These are phyloP conservation scores for Blastomyces percursus DNA, from an alignment of 2,329 filamentous ascomycete species.

Conservation along the genomic window DNA sequence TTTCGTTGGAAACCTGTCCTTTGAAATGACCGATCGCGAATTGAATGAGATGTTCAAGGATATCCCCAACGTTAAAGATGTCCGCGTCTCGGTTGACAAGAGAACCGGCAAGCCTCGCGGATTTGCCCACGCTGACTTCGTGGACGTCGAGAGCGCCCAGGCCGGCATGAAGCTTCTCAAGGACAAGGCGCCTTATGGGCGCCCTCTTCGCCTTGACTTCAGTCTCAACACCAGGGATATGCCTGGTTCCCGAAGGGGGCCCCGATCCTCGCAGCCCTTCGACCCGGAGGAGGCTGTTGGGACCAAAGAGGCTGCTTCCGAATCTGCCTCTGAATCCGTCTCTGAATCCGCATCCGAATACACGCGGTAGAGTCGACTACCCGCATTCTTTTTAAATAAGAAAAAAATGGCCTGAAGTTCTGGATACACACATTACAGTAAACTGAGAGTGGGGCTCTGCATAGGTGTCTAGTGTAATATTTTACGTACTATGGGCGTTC, in stretches of 20 bases:
- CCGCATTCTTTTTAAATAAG: neutral
- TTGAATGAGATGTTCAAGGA: conserved; percentile 65
- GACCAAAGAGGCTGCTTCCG: neutral
- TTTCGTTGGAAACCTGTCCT: conserved; percentile 78
- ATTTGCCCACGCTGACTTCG: conserved; percentile 75
- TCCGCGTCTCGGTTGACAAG: conserved; percentile 73
- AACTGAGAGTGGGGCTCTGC: neutral
- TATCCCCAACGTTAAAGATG: conserved; percentile 58
- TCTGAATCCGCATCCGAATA: neutral
- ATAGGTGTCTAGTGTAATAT: conserved; percentile 3
- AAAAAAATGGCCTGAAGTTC: neutral
- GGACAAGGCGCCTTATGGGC: conserved; percentile 52
- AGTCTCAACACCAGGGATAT: conserved; percentile 20
- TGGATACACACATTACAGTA: neutral
- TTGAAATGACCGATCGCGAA: conserved; percentile 73
- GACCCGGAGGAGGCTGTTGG: neutral
- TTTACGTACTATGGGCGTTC: conserved; percentile 4
- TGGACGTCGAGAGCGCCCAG: conserved; percentile 53
- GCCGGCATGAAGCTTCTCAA: conserved; percentile 48
- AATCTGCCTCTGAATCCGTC: neutral
- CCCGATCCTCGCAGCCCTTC: neutral
- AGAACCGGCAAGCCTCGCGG: conserved; percentile 69
- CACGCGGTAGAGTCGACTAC: neutral
- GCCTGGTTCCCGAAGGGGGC: neutral
- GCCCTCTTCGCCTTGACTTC: conserved; percentile 57